Percentiles rank a stretch among this genome's conserved stretches.
Conservation (phyloP, 176 grass and related monocot genomes). For the Triticum dicoccoides region DNA sequence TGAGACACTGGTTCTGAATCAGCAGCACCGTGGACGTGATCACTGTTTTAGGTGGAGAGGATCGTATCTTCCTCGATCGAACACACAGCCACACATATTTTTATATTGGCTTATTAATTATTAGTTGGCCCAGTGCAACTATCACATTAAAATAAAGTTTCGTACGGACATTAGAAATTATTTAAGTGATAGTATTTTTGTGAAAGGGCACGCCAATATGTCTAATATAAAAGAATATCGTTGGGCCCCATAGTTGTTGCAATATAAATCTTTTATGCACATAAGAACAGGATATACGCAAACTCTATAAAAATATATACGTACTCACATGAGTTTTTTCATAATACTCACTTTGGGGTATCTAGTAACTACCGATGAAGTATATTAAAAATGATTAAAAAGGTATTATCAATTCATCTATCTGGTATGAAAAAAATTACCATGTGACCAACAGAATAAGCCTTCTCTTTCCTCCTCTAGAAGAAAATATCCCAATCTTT, state of each 20-base stretch:
- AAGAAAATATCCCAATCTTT: no score
- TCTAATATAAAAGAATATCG: neutral
- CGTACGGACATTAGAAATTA: neutral
- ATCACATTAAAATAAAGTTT: neutral
- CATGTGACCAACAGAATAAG: no score
- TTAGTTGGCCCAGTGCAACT: neutral
- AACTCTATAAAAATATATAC: neutral
- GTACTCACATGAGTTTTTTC: no score
- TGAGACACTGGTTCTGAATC: neutral
- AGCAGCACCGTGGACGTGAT: conserved; percentile 31
- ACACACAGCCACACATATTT: neutral
- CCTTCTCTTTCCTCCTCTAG: no score
- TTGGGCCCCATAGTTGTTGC: neutral
- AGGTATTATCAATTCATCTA: no score
- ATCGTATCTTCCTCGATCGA: conserved; percentile 42
- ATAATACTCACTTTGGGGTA: no score
- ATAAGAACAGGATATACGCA: neutral
- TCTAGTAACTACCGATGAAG: no score
- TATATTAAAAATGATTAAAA: no score
- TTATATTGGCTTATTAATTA: neutral
- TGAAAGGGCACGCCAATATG: no score
- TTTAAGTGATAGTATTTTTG: neutral
- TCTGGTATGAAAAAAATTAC: no score
- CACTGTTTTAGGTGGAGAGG: conserved; percentile 37
- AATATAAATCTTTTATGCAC: neutral